phyloP scores from a whole-genome alignment of 805 yeast genomes.

The Candida corydali region DNA sequence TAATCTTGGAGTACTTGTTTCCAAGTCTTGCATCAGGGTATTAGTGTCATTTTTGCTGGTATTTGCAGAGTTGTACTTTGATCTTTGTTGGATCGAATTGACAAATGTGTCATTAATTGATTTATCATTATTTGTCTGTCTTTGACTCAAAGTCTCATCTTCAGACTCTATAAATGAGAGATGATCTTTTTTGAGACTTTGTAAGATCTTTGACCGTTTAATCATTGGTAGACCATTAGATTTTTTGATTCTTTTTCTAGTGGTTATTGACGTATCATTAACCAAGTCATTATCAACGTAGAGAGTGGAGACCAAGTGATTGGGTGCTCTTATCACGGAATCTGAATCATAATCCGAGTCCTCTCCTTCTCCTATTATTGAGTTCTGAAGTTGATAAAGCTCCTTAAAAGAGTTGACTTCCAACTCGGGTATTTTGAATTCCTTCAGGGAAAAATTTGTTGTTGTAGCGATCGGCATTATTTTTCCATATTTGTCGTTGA shows the following conservation, averaged over 20 bases:
- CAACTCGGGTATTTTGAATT: neutral
- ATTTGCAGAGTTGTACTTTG: slow-evolving; percentile 5
- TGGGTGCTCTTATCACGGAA: neutral
- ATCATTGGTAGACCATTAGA: neutral
- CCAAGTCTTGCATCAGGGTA: no score
- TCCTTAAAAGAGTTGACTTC: neutral
- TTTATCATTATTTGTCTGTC: neutral
- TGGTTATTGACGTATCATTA: slow-evolving; percentile 1
- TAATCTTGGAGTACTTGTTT: slow-evolving; percentile 1
- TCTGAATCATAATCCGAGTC: no score
- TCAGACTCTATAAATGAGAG: slow-evolving; percentile 6
- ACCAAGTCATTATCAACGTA: slow-evolving; percentile 1
- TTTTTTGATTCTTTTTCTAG: neutral
- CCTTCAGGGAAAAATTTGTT: neutral
- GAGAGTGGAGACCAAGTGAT: slow-evolving; percentile 1
- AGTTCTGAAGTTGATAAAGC: neutral
- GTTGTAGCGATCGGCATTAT: neutral
- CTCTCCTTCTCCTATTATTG: no score
- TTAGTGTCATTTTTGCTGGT: neutral
- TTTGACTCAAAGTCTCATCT: neutral
- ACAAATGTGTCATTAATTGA: slow-evolving; percentile 7
- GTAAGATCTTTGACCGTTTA: slow-evolving; percentile 9
- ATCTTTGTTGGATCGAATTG: slow-evolving; percentile 2
- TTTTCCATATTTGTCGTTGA: slow-evolving; percentile 1
- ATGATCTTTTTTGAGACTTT: slow-evolving; percentile 6